Base-by-base conservation (phyloP, 2,329 filamentous ascomycete genomes). In the Colletotrichum gloeosporioides region DNA sequence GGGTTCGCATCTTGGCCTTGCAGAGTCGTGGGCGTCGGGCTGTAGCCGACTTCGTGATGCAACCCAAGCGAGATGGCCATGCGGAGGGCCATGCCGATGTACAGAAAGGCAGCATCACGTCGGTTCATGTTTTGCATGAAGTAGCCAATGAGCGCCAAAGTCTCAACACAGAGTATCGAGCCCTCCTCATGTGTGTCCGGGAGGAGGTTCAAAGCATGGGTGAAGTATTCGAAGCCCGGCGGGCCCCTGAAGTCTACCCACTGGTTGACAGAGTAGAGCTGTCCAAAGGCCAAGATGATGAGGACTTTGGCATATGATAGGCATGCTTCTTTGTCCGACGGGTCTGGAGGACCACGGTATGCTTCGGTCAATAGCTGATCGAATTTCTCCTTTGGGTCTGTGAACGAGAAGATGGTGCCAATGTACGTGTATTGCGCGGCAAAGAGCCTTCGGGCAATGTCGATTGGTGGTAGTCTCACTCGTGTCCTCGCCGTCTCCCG, bases 91-190 rank as follows among this genome's bases (percentile, higher is more conserved):
- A 89, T 84, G 9, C 89, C 89, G 22, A 89, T 87, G 75, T 90
- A 91, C 25, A 91, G 83, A 70, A 89, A 91, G 0, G 90, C 89
- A 4, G 89, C 88, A 80, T 91, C 89, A 25, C 88, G 84, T 1
- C 89, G 85, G 78, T 91, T 90, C 76, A 91, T 84, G 75, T 90
- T 91, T 77, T 91, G 89, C 86, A 91, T 87, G 57, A 90, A 91
- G 78, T 91, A 91, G 16, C 89, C 89, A 2, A 90, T 86, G 63
- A 90, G 86, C 10, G 88, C 88, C 9, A 91, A 82, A 2, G 90
- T 89, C 79, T 91, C 89, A 4, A 91, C 89, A 57, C 89, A 90
- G 22, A 89, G 82, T 3, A 91, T 86, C 0, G 89, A 90, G 0
- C 88, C 89, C 67, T 90, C 87, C 77, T 91, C 90, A 71, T 92